Evolutionary conservation across 1,284 basidiomycete genomes (phyloP).

Genomic region (Cutaneotrichosporon cavernicola): DNA sequence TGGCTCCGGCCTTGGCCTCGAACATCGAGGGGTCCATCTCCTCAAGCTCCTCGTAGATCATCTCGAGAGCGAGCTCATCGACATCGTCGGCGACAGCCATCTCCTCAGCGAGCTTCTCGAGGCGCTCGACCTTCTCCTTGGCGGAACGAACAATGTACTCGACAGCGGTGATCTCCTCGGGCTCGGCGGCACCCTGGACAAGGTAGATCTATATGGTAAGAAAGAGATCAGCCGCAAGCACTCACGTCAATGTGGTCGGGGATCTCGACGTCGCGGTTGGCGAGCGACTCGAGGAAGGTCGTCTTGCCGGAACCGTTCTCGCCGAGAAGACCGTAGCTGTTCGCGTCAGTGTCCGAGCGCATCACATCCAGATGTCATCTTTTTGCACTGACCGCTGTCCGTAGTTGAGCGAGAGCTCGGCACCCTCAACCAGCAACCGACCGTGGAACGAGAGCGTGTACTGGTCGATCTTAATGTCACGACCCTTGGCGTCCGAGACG

Average conservation of each 20-base stretch:
- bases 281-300: constrained; percentile 62
- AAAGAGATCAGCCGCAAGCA: background rate
- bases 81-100: constrained; percentile 84
- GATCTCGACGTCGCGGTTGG: constrained; percentile 90
- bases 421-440: constrained; percentile 85
- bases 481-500: constrained; percentile 83
- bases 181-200: constrained; percentile 92
- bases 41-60: constrained; percentile 93
- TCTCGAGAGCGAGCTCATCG: constrained; percentile 82
- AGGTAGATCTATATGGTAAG: constrained; percentile 70
- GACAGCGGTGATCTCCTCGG: constrained; percentile 90
- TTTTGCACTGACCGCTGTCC: constrained; percentile 68
- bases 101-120: constrained; percentile 94
- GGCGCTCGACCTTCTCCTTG: constrained; percentile 88
- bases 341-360: constrained; percentile 3
- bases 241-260: constrained; percentile 83
- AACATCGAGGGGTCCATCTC: constrained; percentile 95
- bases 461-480: constrained; percentile 96
- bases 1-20: constrained; percentile 91
- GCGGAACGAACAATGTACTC: constrained; percentile 95
- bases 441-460: constrained; percentile 98
- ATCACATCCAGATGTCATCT: background rate
- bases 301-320: constrained; percentile 96
- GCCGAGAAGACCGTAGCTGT: constrained; percentile 81
- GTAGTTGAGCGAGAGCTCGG: constrained; percentile 89